A percentile compares a stretch with the other conserved stretches of the same genome.
phyloP scores from a whole-genome alignment of 2,329 filamentous ascomycete genomes.

The Madurella fahalii region DNA sequence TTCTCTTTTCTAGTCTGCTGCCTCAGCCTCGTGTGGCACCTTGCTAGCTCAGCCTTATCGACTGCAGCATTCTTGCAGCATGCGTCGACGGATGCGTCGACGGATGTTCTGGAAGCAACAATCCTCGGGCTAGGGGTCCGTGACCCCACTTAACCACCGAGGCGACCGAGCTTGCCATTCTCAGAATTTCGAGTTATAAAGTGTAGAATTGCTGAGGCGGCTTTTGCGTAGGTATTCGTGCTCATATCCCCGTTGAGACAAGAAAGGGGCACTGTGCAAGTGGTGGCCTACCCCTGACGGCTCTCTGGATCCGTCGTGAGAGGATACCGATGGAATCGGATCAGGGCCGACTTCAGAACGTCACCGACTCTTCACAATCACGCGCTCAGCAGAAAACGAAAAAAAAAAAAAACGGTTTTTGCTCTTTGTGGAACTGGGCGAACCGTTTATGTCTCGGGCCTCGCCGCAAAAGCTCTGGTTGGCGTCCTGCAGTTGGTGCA shows the following conservation, averaged over 20 bases:
- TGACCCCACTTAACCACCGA: not conserved
- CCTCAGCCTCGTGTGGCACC: slow-evolving; percentile 20
- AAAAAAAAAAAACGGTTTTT: not conserved
- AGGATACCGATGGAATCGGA: no score
- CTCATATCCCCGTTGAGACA: no score
- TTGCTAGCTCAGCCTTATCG: slow-evolving; percentile 23
- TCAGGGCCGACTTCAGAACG: no score
- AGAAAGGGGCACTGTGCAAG: no score
- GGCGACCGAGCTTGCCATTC: no score
- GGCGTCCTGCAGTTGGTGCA: not conserved
- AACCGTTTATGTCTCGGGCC: not conserved
- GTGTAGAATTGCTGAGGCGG: no score
- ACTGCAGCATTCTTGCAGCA: slow-evolving; percentile 16
- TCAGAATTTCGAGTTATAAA: no score
- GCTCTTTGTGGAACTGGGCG: slow-evolving; percentile 1
- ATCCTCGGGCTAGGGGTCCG: not conserved
- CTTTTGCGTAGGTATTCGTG: no score
- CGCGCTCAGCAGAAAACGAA: not conserved
- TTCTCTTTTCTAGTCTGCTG: not conserved
- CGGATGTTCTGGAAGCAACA: slow-evolving; percentile 22
- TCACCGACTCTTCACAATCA: no score
- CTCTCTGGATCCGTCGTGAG: no score
- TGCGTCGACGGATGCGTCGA: slow-evolving; percentile 17
- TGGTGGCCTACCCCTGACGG: no score
- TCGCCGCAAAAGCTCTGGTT: not conserved